Evolutionary conservation across 169 alveolate species (phyloP).

Genomic region (Cryptosporidium xiaoi): DNA sequence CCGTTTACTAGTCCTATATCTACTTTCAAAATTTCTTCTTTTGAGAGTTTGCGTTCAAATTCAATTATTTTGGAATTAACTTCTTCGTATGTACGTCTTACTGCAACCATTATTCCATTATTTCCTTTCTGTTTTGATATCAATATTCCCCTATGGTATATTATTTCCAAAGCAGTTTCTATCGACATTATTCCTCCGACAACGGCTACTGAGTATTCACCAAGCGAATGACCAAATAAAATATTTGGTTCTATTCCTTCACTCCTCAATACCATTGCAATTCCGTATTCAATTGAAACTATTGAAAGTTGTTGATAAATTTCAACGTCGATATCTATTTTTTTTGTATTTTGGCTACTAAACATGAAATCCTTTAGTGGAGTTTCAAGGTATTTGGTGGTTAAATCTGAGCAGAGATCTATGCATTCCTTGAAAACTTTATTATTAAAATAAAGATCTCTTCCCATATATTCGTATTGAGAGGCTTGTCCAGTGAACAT

Average conservation of each 20-base stretch:
- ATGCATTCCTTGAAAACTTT: slow-evolving; percentile 65
- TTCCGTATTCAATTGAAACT: slow-evolving; percentile 57
- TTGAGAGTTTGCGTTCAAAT: background rate
- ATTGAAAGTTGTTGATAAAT: slow-evolving; percentile 67
- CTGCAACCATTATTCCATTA: slow-evolving; percentile 77
- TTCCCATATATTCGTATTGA: slow-evolving; percentile 79
- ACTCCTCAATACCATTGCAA: slow-evolving; percentile 17
- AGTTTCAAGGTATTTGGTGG: background rate
- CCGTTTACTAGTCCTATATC: slow-evolving; percentile 75
- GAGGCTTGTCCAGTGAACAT: slow-evolving; percentile 82
- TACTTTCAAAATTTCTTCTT: slow-evolving; percentile 15
- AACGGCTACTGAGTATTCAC: slow-evolving; percentile 80
- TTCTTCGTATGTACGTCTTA: slow-evolving; percentile 74
- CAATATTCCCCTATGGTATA: slow-evolving; percentile 67
- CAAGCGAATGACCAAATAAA: slow-evolving; percentile 79
- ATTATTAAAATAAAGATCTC: slow-evolving; percentile 70
- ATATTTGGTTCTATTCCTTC: slow-evolving; percentile 72
- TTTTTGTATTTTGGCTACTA: background rate
- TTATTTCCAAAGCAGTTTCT: slow-evolving; percentile 72
- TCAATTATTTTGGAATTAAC: slow-evolving; percentile 35
- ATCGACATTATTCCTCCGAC: slow-evolving; percentile 75
- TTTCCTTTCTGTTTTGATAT: slow-evolving; percentile 31
- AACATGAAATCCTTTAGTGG: slow-evolving; percentile 30
- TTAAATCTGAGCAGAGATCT: slow-evolving; percentile 71
- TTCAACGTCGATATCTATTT: slow-evolving; percentile 17